Evolutionary conservation across 257 asterid genomes (phyloP), one percentile per base, ranked within the genome.

Genomic region (Mentha longifolia): DNA sequence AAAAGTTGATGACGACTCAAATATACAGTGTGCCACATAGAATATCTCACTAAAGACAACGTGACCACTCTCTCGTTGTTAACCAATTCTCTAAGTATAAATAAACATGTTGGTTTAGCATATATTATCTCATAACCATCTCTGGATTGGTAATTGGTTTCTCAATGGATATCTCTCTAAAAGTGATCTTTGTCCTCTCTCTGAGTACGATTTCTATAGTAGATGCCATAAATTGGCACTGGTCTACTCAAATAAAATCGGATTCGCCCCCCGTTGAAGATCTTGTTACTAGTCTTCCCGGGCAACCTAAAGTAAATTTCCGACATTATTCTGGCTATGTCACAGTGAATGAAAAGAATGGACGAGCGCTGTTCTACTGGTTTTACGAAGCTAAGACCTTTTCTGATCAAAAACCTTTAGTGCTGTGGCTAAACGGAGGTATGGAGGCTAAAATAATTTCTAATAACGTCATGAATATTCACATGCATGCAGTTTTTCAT

Each of bases 351-450:
- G 84, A 89, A 70, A 75, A 71, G 12, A 80, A 84, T 5, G 96
- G 92, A 71, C 85, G 97, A 71, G 82, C 92, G 47, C 92, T 92
- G 22, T 92, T 92, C 71, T 92, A 92, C 79, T 93, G 98, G 98
- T 90, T 93, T 77, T 89, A 84, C 42, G 96, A 93, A 83, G 90
- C 92, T 73, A 65, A 79, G 14, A 69, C 71, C 54, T 80, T 65
- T 3, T 78, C 97, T 47, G 78, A 74, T 28, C 69, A 86, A 56
- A 93, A 91, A 79, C 97, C 98, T 82, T 66, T 93, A 75, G 91
- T 93, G 7, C 92, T 93, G 25, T 93, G 98, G 98, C 89, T 93
- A 28, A 93, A 91, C 69, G 97, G 98, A 89, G 98, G 98, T 92
- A 84, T 77, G 80, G 74, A 16, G 16, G 63, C 49, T 9, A 33